Base-by-base conservation (phyloP, 164 flowering plant species). In the Berberis thunbergii region DNA sequence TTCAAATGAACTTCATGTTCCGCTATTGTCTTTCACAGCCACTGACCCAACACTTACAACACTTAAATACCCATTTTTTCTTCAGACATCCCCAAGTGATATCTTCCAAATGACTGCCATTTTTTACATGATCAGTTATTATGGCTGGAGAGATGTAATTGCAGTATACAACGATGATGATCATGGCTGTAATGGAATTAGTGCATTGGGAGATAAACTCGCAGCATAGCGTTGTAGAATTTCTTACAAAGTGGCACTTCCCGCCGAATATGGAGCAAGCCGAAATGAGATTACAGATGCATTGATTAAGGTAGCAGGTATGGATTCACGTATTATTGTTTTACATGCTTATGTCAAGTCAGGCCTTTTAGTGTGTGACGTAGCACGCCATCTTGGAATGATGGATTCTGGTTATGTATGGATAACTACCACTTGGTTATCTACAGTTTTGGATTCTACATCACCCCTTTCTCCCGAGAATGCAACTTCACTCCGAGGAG, bases 371-470 rank as follows among this genome's bases (percentile, higher is more conserved):
- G 69, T 79, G 2, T 71, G 76, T 52, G 64, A 67, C 40, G 73
- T 72, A 13, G 79, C 82, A 9, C 59, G 64, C 2, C 50, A 65
- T 49, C 77, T 76, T 60, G 71, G 73, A 11, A 76, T 79, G 79
- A 71, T 76, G 70, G 74, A 64, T 0, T 68, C 40, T 54, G 82
- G 82, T 1, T 79, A 76, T 69, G 79, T 68, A 26, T 79, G 82
- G 82, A 76, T 79, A 13, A 72, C 82, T 39, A 79, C 82, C 4
- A 60, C 70, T 60, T 79, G 82, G 79, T 67, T 76, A 26, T 62
- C 79, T 43, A 54, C 75, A 46, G 64, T 62, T 40, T 60, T 72
- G 54, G 80, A 79, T 53, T 65, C 73, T 54, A 44, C 40, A 10
- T 64, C 68, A 52, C 68, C 64, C 4, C 65, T 64, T 11, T 10